These are phyloP conservation scores for Eremomyces bilateralis DNA, from an alignment of 495 filamentous ascomycete genomes.

Conservation along the genomic window DNA sequence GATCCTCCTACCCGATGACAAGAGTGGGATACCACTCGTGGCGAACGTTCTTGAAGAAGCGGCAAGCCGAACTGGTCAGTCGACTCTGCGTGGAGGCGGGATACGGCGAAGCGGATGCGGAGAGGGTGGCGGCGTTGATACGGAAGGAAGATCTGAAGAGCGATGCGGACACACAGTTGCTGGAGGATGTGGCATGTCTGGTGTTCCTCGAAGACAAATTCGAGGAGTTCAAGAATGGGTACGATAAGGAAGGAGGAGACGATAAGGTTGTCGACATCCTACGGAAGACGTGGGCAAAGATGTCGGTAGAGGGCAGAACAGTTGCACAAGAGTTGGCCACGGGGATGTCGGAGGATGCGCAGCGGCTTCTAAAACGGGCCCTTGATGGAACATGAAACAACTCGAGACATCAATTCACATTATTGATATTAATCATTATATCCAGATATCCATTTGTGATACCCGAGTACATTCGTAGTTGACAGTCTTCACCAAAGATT, in stretches of 20 bases:
- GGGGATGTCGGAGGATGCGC: too few species aligned
- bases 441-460: too few species aligned
- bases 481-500: too few species aligned
- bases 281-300: constrained; percentile 70
- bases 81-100: constrained; percentile 31
- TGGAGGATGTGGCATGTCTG: constrained; percentile 71
- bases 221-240: constrained; percentile 42
- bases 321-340: constrained; percentile 44
- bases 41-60: constrained; percentile 46
- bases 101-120: constrained; percentile 25
- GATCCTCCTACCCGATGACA: constrained; percentile 42
- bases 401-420: too few species aligned
- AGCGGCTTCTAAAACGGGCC: too few species aligned
- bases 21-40: constrained; percentile 53
- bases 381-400: too few species aligned
- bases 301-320: constrained; percentile 44
- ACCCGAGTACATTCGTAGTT: too few species aligned
- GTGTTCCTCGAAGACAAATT: constrained; percentile 76
- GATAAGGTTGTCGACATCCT: constrained; percentile 54
- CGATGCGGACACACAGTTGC: constrained; percentile 43
- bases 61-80: constrained; percentile 39
- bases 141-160: constrained; percentile 40
- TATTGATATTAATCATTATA: too few species aligned
- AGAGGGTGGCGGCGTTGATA: constrained; percentile 35
- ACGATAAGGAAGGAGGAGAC: constrained; percentile 42